A percentile compares a stretch with the other conserved stretches of the same genome.
Evolutionary conservation across 805 yeast species (phyloP).

Genomic region (Starmera quercuum): DNA sequence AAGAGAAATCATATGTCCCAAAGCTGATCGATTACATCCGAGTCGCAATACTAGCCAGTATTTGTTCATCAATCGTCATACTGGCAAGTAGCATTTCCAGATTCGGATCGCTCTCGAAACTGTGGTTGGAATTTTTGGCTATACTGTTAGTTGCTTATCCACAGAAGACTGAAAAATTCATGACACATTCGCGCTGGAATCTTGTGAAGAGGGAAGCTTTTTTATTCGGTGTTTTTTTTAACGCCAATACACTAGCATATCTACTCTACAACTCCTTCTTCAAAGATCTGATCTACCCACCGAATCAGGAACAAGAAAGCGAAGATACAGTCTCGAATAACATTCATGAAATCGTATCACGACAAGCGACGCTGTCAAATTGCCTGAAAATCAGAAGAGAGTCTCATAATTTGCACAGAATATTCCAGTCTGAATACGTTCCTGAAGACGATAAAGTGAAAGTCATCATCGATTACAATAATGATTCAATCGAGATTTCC

Average conservation of each 20-base stretch:
- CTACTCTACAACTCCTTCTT: no score
- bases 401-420: constrained; percentile 14
- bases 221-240: constrained; percentile 24
- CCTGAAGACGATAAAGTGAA: constrained; percentile 7
- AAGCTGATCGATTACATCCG: constrained; percentile 30
- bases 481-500: constrained; percentile 8
- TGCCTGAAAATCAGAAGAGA: constrained; percentile 28
- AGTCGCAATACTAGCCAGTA: constrained; percentile 25
- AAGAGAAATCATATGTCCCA: constrained; percentile 23
- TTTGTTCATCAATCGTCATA: constrained; percentile 25
- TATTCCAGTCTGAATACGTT: constrained; percentile 11
- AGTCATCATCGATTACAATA: constrained; percentile 7
- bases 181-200: constrained; percentile 24
- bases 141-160: constrained; percentile 32
- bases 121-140: constrained; percentile 27
- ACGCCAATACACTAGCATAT: no score
- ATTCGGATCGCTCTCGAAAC: constrained; percentile 23
- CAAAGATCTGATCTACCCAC: no score
- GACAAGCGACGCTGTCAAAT: constrained; percentile 26
- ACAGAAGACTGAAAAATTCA: constrained; percentile 22
- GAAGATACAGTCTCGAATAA: constrained; percentile 1
- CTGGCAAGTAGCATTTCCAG: constrained; percentile 18
- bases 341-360: constrained; percentile 16
- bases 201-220: constrained; percentile 32
- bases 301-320: background rate